phyloP scores from a whole-genome alignment of 495 filamentous ascomycete genomes.

The Terfezia claveryi region DNA sequence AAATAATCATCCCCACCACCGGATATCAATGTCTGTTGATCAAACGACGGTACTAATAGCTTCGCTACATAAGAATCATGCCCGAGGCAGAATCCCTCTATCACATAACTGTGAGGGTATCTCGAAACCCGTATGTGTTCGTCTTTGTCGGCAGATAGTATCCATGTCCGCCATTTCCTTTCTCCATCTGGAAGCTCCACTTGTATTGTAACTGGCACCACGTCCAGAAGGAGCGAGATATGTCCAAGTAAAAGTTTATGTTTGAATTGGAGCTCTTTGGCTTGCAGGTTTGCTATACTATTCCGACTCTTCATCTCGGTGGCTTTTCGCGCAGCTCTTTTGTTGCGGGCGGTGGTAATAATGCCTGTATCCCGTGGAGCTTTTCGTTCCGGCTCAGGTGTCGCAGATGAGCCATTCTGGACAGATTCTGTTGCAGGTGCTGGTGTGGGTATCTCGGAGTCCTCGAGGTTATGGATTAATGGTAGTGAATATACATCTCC shows the following conservation, averaged over 20 bases:
- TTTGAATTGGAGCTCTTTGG: conserved; percentile 35
- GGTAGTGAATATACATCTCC: conserved; percentile 89
- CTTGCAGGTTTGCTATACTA: background rate
- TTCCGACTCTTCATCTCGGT: conserved; percentile 18
- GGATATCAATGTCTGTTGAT: conserved; percentile 44
- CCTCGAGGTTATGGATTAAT: conserved; percentile 28
- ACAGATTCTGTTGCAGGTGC: background rate
- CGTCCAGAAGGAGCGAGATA: conserved; percentile 74
- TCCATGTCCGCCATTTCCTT: conserved; percentile 33
- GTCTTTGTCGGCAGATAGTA: conserved; percentile 80
- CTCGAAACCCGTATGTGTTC: conserved; percentile 91
- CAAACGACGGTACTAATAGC: conserved; percentile 37
- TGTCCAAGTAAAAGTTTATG: conserved; percentile 66
- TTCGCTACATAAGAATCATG: conserved; percentile 63
- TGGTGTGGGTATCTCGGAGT: conserved; percentile 2
- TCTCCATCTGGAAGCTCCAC: conserved; percentile 7
- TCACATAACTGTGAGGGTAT: conserved; percentile 62
- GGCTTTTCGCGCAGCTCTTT: conserved; percentile 12
- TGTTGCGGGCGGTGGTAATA: conserved; percentile 3
- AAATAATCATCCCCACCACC: conserved; percentile 67
- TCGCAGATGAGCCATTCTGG: background rate
- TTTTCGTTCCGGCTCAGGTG: conserved; percentile 10
- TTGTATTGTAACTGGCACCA: conserved; percentile 27
- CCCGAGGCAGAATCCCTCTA: conserved; percentile 72
- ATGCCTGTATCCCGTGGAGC: conserved; percentile 30